Evolutionary conservation across 495 filamentous ascomycete genomes (phyloP).

Genomic region (Hypomontagnella monticulosa): DNA sequence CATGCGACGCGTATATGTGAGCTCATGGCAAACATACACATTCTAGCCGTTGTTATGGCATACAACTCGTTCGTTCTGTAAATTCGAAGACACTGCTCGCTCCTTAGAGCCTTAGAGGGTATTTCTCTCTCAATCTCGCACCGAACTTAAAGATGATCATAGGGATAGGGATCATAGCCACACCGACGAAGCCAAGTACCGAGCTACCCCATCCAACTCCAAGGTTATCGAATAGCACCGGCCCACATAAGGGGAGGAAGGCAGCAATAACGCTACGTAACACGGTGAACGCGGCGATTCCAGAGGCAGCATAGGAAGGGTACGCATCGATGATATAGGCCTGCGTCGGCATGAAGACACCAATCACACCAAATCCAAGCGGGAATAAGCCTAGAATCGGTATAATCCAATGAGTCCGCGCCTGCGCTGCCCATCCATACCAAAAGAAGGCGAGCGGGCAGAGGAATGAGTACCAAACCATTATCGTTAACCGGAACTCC

Average conservation of each 20-base stretch:
- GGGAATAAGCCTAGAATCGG: conserved; percentile 63
- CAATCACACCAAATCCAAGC: conserved; percentile 62
- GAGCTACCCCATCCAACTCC: conserved; percentile 67
- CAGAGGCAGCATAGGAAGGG: conserved; percentile 64
- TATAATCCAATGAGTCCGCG: conserved; percentile 59
- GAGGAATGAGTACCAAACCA: conserved; percentile 52
- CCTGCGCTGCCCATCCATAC: conserved; percentile 59
- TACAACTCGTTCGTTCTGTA: neutral
- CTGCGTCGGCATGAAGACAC: conserved; percentile 60
- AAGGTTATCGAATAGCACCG: conserved; percentile 57
- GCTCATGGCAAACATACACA: neutral
- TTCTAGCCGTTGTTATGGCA: neutral
- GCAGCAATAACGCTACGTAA: conserved; percentile 62
- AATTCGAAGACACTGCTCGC: neutral
- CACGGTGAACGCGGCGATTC: conserved; percentile 61
- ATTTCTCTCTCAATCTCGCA: conserved; percentile 40
- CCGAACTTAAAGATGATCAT: conserved; percentile 41
- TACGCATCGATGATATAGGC: conserved; percentile 69
- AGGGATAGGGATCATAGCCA: conserved; percentile 59
- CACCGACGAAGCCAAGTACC: conserved; percentile 59
- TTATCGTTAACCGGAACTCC: conserved; percentile 60
- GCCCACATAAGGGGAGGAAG: conserved; percentile 63
- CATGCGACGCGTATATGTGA: neutral
- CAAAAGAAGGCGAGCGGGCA: conserved; percentile 60
- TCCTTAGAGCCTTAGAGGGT: conserved; percentile 34